A percentile compares a stretch with the other conserved stretches of the same genome.
These are phyloP conservation scores for Glycyrrhiza uralensis DNA, from an alignment of 306 rosid species.

Conservation along the genomic window DNA sequence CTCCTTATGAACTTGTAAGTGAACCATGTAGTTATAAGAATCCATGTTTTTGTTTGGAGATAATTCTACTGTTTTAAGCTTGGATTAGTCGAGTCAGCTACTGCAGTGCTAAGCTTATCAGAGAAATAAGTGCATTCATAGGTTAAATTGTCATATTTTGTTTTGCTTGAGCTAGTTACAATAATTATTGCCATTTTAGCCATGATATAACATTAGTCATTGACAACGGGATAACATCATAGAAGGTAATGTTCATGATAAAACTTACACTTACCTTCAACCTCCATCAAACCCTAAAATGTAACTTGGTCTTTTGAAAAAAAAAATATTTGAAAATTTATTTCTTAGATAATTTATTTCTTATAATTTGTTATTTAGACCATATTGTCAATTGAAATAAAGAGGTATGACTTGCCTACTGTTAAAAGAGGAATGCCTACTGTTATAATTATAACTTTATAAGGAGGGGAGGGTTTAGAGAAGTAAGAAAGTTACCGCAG, in stretches of 20 bases:
- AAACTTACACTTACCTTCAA: neutral
- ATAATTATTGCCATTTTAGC: neutral
- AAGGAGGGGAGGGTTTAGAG: neutral
- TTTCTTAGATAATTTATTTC: neutral
- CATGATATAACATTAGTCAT: neutral
- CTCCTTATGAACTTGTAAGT: slow-evolving; percentile 85
- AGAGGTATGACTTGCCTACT: neutral
- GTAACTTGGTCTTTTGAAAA: neutral
- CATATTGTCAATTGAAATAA: neutral
- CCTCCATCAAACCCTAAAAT: neutral
- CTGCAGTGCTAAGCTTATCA: neutral
- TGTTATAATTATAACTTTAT: neutral
- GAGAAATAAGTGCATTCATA: neutral
- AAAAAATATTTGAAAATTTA: neutral
- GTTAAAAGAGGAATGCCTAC: neutral
- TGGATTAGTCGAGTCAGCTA: slow-evolving; percentile 8
- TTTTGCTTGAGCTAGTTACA: neutral
- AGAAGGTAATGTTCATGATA: neutral
- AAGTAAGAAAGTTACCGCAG: neutral
- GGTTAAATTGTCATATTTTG: neutral
- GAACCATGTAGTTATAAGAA: slow-evolving; percentile 6
- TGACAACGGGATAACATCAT: neutral
- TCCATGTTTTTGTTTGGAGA: slow-evolving; percentile 7
- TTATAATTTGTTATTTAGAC: neutral
- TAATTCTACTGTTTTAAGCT: slow-evolving; percentile 14